Base-by-base conservation (phyloP, 768 basidiomycete species). In the Rhodotorula diobovata region DNA sequence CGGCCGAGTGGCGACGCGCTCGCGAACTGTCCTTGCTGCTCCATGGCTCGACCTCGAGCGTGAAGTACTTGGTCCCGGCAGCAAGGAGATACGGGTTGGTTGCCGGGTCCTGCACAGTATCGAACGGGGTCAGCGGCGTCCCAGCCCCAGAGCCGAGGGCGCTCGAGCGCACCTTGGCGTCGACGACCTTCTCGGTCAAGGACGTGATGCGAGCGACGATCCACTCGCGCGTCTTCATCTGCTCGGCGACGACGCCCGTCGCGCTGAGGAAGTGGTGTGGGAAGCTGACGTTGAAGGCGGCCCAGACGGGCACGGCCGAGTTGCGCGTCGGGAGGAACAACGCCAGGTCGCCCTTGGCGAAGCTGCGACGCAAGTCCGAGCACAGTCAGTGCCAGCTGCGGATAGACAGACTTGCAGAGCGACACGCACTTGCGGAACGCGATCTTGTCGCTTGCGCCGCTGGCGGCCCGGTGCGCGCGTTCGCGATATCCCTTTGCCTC, bases 201-300 rank as follows among this genome's bases (percentile, higher is more conserved):
- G 88, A 89, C 0, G 90, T 92, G 78, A 95, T 94, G 72, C 93
- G 85, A 12, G 92, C 93, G 32, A 95, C 92, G 76, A 94, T 91
- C 92, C 79, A 97, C 81, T 97, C 95, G 45, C 93, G 84, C 23
- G 87, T 87, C 82, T 90, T 90, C 70, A 96, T 83, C 79, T 93
- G 91, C 77, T 96, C 93, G 32, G 88, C 90, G 57, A 97, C 84
- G 75, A 89, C 88, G 3, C 88, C 90, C 2, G 88, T 90, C 10
- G 91, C 90, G 79, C 91, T 87, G 46, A 99, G 85, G 83, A 99
- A 99, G 81, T 97, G 94, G 81, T 98, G 95, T 59, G 96, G 96
- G 81, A 94, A 95, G 20, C 90, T 93, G 16, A 97, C 90, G 81
- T 98, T 99, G 82, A 98, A 99, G 18, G 96, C 96, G 34, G 95